Evolutionary conservation across 2,329 filamentous ascomycete genomes (phyloP).

Genomic region (Aspergillus brunneoviolaceus): DNA sequence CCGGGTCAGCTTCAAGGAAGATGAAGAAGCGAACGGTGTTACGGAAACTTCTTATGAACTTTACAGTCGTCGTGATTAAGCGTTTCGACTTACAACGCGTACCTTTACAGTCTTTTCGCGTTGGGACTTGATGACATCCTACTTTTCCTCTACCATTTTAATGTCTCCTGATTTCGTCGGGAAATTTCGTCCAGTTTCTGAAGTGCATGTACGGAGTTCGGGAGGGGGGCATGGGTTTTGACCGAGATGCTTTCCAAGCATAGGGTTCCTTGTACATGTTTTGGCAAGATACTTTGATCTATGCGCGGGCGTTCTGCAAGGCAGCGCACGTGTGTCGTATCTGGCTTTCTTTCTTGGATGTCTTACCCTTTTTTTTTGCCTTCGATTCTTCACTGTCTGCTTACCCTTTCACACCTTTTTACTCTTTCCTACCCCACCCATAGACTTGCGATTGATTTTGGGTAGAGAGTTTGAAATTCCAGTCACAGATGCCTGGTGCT

Average conservation of each 20-base stretch:
- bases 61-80: slow-evolving; percentile 34
- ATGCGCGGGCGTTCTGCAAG: slow-evolving; percentile 19
- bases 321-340: slow-evolving; percentile 17
- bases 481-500: slow-evolving; percentile 22
- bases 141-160: slow-evolving; percentile 23
- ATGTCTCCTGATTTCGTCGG: slow-evolving; percentile 12
- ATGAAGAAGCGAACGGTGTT: slow-evolving; percentile 36
- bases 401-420: slow-evolving; percentile 20
- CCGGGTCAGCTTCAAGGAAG: slow-evolving; percentile 41
- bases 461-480: slow-evolving; percentile 12
- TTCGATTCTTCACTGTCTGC: slow-evolving; percentile 14
- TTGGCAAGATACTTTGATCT: slow-evolving; percentile 23
- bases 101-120: slow-evolving; percentile 13
- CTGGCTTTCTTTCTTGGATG: slow-evolving; percentile 19
- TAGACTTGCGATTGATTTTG: slow-evolving; percentile 29
- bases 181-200: slow-evolving; percentile 8
- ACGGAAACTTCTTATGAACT: slow-evolving; percentile 43
- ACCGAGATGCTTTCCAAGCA: slow-evolving; percentile 21
- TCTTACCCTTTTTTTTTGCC: slow-evolving; percentile 10
- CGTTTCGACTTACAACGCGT: slow-evolving; percentile 8
- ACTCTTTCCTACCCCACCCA: slow-evolving; percentile 4
- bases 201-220: slow-evolving; percentile 27
- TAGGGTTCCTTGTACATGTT: slow-evolving; percentile 26
- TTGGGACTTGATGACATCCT: slow-evolving; percentile 21
- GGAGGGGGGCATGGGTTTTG: slow-evolving; percentile 20